A percentile compares a stretch with the other conserved stretches of the same genome.
Conservation (phyloP, 441 rosid genomes). For the Mallotus japonicus region DNA sequence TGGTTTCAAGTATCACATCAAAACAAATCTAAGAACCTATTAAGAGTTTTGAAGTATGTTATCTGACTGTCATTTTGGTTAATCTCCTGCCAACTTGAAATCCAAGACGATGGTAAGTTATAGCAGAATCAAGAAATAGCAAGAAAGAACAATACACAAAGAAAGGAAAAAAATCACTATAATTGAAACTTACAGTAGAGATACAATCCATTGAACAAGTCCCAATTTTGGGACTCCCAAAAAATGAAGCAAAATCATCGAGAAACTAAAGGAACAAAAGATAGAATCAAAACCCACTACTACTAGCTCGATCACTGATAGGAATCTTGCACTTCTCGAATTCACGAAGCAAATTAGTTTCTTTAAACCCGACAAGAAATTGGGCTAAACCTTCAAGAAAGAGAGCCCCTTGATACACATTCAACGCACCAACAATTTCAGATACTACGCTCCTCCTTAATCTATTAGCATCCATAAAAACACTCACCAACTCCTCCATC, state of each 20-base stretch:
- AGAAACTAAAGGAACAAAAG: not conserved
- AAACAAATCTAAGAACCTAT: too few species aligned
- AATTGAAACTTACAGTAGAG: too few species aligned
- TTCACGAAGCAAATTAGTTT: constrained; percentile 40
- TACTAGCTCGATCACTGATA: constrained; percentile 7
- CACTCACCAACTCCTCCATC: constrained; percentile 63
- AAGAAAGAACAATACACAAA: too few species aligned
- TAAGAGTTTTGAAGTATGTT: too few species aligned
- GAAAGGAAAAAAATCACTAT: too few species aligned
- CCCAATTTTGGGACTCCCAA: too few species aligned
- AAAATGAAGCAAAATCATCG: not conserved
- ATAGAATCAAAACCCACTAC: not conserved
- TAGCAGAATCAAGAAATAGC: not conserved
- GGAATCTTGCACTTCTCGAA: constrained; percentile 35
- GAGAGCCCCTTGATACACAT: constrained; percentile 61
- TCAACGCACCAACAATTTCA: constrained; percentile 58
- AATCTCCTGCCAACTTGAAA: not conserved
- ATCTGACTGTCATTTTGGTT: not conserved
- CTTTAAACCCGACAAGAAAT: constrained; percentile 73
- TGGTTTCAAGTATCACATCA: not conserved
- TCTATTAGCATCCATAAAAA: constrained; percentile 64
- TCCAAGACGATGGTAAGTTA: too few species aligned
- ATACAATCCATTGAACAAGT: too few species aligned
- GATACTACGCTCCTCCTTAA: constrained; percentile 60
- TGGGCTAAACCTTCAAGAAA: constrained; percentile 75